These are phyloP conservation scores for Pleurozium schreberi DNA, from an alignment of 225 moss, liverwort and hornwort genomes.

Conservation along the genomic window DNA sequence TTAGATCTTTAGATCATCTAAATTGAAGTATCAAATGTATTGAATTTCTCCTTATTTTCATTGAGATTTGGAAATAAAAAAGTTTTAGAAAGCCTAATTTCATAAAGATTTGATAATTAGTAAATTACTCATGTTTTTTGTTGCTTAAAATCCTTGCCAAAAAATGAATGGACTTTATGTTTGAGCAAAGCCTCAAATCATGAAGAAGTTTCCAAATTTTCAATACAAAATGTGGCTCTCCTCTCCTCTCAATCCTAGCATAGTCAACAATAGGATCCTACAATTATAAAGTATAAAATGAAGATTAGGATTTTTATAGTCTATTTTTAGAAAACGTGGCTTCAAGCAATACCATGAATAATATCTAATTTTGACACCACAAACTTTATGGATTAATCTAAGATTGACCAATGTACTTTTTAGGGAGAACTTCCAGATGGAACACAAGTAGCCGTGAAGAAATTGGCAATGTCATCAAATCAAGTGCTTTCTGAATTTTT, in stretches of 20 bases:
- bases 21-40: too few species aligned
- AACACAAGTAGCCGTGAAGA: not conserved
- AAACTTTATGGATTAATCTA: not conserved
- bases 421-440: not conserved
- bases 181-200: too few species aligned
- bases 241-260: not conserved
- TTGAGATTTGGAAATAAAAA: too few species aligned
- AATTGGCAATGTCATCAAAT: not conserved
- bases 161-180: too few species aligned
- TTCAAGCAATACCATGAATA: fast-evolving
- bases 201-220: not conserved
- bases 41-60: too few species aligned
- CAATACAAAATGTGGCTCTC: not conserved
- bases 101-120: too few species aligned
- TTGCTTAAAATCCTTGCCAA: too few species aligned
- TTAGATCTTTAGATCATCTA: too few species aligned
- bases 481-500: not conserved
- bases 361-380: too few species aligned
- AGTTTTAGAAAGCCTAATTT: too few species aligned
- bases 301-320: not conserved
- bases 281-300: not conserved
- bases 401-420: not conserved
- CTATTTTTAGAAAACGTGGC: fast-evolving
- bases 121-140: too few species aligned
- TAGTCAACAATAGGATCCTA: not conserved